These are phyloP conservation scores for Raffaelea albimanens DNA, from an alignment of 2,329 filamentous ascomycete species.

Conservation along the genomic window DNA sequence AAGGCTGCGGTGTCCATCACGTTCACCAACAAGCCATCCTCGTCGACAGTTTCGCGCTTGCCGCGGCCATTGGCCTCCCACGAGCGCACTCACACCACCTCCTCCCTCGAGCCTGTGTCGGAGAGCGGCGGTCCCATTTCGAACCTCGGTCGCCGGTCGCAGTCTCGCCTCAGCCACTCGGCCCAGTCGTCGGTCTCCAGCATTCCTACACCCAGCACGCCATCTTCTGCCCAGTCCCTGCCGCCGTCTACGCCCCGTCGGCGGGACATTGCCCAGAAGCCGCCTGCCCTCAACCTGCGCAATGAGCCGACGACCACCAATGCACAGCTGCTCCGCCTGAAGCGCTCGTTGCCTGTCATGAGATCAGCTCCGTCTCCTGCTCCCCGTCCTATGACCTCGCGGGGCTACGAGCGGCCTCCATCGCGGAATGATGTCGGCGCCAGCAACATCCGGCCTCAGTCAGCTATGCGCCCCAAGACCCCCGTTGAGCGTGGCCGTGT, in stretches of 20 bases:
- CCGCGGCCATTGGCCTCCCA: constrained; percentile 63
- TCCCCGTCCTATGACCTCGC: constrained; percentile 33
- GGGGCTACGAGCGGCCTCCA: constrained; percentile 45
- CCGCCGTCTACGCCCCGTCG: constrained; percentile 52
- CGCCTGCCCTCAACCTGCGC: constrained; percentile 43
- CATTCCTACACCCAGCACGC: constrained; percentile 50
- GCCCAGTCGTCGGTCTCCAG: constrained; percentile 59
- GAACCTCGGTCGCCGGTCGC: constrained; percentile 49
- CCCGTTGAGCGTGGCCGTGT: constrained; percentile 54
- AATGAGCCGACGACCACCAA: constrained; percentile 56
- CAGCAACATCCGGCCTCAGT: constrained; percentile 32
- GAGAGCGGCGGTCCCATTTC: constrained; percentile 69
- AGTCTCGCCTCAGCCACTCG: constrained; percentile 60
- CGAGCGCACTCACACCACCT: constrained; percentile 57
- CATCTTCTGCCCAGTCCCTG: constrained; percentile 39
- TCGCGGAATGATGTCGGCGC: constrained; percentile 42
- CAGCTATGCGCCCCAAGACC: constrained; percentile 56
- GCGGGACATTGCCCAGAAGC: constrained; percentile 47
- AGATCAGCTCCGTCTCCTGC: constrained; percentile 38
- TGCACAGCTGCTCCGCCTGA: constrained; percentile 55
- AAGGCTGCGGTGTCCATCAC: constrained; percentile 77
- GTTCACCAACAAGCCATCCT: constrained; percentile 70
- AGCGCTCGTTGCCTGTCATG: constrained; percentile 56
- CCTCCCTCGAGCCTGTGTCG: constrained; percentile 83
- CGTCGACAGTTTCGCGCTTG: constrained; percentile 54